Base-by-base conservation (phyloP, 2,329 filamentous ascomycete species). In the Cryphonectria parasitica region DNA sequence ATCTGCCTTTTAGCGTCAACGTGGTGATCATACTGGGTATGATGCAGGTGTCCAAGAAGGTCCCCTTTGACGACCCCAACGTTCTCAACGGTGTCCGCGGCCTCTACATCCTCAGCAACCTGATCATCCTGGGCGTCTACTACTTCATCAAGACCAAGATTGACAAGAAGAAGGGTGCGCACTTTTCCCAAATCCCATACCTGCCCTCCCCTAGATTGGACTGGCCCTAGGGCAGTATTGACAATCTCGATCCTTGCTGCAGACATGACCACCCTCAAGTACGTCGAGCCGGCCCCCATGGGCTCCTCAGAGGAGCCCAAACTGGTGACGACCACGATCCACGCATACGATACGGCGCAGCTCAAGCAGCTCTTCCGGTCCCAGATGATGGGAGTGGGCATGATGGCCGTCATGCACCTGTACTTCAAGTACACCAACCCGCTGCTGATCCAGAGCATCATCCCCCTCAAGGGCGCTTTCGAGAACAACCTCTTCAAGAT, bases 391-490 rank as follows among this genome's bases (percentile, higher is more conserved):
- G 96, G 96, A 72, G 87, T 99, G 71, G 95, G 89, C 82, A 99
- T 99, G 95, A 98, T 99, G 95, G 90, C 83, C 73, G 93, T 98
- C 79, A 98, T 99, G 95, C 96, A 99, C 86, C 76, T 99, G 73
- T 99, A 98, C 90, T 92, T 99, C 88, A 95, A 98, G 83, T 99
- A 98, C 91, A 98, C 95, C 85, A 99, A 98, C 90, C 96, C 96
- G 58, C 92, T 99, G 66, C 87, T 98, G 78, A 97, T 99, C 85
- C 96, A 99, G 89, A 97, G 92, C 82, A 97, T 99, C 85, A 96
- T 99, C 80, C 96, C 96, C 45, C 87, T 98, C 83, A 99, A 99
- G 91, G 89, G 92, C 80, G 95, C 94, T 62, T 89, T 99, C 82
- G 96, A 99, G 87, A 88, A 91, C 84, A 98, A 98, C 87, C 86